phyloP scores from a whole-genome alignment of 805 yeast genomes.

The Saturnispora gosingensis region DNA sequence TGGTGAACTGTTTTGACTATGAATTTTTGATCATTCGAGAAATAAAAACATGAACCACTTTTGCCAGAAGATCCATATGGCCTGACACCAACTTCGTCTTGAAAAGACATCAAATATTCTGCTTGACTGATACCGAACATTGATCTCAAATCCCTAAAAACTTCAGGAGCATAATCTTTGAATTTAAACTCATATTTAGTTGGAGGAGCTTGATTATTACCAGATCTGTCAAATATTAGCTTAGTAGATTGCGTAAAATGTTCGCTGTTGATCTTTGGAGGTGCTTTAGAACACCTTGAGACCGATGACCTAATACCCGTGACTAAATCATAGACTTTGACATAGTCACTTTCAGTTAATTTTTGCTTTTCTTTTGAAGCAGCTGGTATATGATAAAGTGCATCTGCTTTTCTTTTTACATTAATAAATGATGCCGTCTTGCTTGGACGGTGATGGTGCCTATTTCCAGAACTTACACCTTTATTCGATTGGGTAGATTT shows the following conservation, averaged over 20 bases:
- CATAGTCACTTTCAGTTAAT: conserved; percentile 72
- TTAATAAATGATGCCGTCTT: conserved; percentile 20
- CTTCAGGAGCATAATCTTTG: conserved; percentile 93
- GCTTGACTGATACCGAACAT: conserved; percentile 89
- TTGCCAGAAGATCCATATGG: conserved; percentile 96
- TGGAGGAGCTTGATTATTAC: conserved; percentile 85
- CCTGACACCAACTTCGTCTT: conserved; percentile 85
- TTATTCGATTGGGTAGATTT: not conserved
- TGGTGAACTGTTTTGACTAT: conserved; percentile 95
- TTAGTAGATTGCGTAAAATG: conserved; percentile 73
- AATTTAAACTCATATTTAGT: conserved; percentile 93
- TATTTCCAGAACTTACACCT: conserved; percentile 1
- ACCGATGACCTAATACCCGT: conserved; percentile 96
- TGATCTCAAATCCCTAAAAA: conserved; percentile 74
- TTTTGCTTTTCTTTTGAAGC: conserved; percentile 16
- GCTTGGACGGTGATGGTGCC: not conserved
- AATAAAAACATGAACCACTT: conserved; percentile 93
- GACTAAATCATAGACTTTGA: conserved; percentile 93
- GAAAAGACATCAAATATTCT: conserved; percentile 83
- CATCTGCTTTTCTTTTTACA: conserved; percentile 20
- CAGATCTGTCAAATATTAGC: conserved; percentile 76
- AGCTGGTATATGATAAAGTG: conserved; percentile 25
- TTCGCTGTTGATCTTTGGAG: conserved; percentile 57
- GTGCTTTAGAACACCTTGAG: conserved; percentile 79
- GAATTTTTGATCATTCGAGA: conserved; percentile 85